These are phyloP conservation scores for Penicillium sp. DNA, from an alignment of 2,329 filamentous ascomycete genomes.

Conservation along the genomic window DNA sequence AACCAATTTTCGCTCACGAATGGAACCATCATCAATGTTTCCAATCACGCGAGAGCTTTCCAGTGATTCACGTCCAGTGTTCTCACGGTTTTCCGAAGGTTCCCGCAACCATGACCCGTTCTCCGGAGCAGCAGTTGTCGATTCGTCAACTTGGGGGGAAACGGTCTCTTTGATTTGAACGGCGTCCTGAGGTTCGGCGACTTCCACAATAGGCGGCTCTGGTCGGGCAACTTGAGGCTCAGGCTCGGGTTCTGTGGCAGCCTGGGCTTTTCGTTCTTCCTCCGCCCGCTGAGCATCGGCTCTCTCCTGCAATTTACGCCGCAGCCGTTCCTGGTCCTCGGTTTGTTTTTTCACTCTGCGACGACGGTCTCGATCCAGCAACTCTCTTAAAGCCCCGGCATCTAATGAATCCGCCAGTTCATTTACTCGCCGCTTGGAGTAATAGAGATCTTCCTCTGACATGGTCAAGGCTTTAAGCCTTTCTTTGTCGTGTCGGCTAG, in stretches of 20 bases:
- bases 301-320: constrained; percentile 46
- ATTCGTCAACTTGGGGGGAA: constrained; percentile 8
- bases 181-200: constrained; percentile 1
- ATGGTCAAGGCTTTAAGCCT: constrained; percentile 55
- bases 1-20: constrained; percentile 30
- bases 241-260: neutral
- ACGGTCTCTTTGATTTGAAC: neutral
- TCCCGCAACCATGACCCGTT: constrained; percentile 37
- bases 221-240: neutral
- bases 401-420: constrained; percentile 80
- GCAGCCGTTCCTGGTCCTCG: constrained; percentile 64
- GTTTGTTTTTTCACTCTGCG: constrained; percentile 72
- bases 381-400: constrained; percentile 76
- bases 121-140: neutral
- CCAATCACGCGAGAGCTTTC: constrained; percentile 35
- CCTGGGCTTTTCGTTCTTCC: constrained; percentile 42
- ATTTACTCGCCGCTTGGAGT: constrained; percentile 62
- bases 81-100: constrained; percentile 31
- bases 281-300: constrained; percentile 58
- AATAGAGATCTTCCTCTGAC: constrained; percentile 58
- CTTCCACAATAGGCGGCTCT: neutral
- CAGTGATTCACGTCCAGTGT: constrained; percentile 26
- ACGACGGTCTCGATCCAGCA: constrained; percentile 86
- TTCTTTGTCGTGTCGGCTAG: constrained; percentile 48
- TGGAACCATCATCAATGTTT: constrained; percentile 37